A percentile compares a stretch with the other conserved stretches of the same genome.
These are phyloP conservation scores for Globisporangium rhizosaccharum DNA, from an alignment of 352 stramenopile genomes.

Conservation along the genomic window DNA sequence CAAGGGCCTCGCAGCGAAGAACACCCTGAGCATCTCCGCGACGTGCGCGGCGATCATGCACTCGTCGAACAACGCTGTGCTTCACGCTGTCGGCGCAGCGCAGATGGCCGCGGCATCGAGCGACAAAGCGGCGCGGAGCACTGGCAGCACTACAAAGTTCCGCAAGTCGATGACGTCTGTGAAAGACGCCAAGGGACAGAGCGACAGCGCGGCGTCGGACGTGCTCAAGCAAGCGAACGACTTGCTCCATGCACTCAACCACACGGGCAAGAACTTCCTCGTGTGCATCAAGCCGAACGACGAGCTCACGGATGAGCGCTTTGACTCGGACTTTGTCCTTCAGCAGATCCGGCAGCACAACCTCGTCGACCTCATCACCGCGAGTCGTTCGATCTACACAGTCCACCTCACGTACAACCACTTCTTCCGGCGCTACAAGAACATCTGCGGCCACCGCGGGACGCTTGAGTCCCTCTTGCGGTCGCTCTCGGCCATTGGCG, in stretches of 20 bases:
- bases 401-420: slow-evolving; percentile 73
- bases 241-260: slow-evolving; percentile 58
- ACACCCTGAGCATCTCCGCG: slow-evolving; percentile 67
- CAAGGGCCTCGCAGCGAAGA: slow-evolving; percentile 61
- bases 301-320: slow-evolving; percentile 49
- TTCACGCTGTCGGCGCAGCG: slow-evolving; percentile 60
- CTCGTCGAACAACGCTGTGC: slow-evolving; percentile 73
- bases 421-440: slow-evolving; percentile 80
- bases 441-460: slow-evolving; percentile 70
- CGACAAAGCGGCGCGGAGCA: slow-evolving; percentile 25
- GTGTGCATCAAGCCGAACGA: slow-evolving; percentile 78
- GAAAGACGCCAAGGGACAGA: slow-evolving; percentile 20
- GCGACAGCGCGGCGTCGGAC: slow-evolving; percentile 46
- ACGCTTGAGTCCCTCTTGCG: slow-evolving; percentile 70
- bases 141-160: slow-evolving; percentile 25
- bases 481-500: slow-evolving; percentile 71
- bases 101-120: slow-evolving; percentile 57
- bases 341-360: slow-evolving; percentile 64
- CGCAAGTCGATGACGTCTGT: slow-evolving; percentile 34
- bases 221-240: slow-evolving; percentile 65
- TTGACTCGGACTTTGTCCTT: slow-evolving; percentile 69
- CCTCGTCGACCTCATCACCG: slow-evolving; percentile 70
- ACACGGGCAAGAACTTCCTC: slow-evolving; percentile 78
- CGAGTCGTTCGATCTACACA: slow-evolving; percentile 66
- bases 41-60: slow-evolving; percentile 83